Evolutionary conservation across 2,329 filamentous ascomycete genomes (phyloP), one percentile per base, ranked within the genome.

Genomic region (Bipolaris cookei): DNA sequence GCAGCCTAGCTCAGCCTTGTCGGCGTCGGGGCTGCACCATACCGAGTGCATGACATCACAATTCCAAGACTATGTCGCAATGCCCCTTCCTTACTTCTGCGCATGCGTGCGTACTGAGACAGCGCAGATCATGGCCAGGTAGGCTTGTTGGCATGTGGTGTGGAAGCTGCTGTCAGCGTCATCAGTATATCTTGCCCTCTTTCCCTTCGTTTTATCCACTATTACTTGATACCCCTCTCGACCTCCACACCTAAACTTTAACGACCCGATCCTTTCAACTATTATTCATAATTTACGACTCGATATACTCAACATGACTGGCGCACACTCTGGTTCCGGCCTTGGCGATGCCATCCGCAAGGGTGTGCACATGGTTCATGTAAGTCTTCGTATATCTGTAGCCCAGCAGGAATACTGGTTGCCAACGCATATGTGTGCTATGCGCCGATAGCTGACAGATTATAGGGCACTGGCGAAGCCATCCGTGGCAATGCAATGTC

Each of bases 401-500:
- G 28, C 28, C 13, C 3, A 3, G 3, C 10, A 30, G 28, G 28
- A 30, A 30, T 30, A n/a, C n/a, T n/a, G n/a, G n/a, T n/a, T n/a
- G n/a, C n/a, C n/a, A n/a, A n/a, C n/a, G n/a, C n/a, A n/a, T n/a
- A n/a, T n/a, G n/a, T n/a, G n/a, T 51, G 21, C 21, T 16, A 18
- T 50, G 14, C 11, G 2, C 25, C 4, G 13, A 11, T 10, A 45
- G 54, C 59, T 70, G 28, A 71, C 53, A 35, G 38, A 10, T n/a
- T 8, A 7, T 34, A 74, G 74, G 75, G 76, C 35, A 68, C 72
- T 18, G 76, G 76, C 41, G 75, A 78, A 60, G 73, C 72, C 14
- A 70, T 78, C 50, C 74, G 76, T 5, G 76, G 75, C 42, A 74
- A 75, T 44, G 61, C 76, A 54, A 76, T 77, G 51, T 69, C 73